A percentile compares a stretch with the other conserved stretches of the same genome.
Conservation (phyloP, 495 filamentous ascomycete species). For the Zalerion maritima region DNA sequence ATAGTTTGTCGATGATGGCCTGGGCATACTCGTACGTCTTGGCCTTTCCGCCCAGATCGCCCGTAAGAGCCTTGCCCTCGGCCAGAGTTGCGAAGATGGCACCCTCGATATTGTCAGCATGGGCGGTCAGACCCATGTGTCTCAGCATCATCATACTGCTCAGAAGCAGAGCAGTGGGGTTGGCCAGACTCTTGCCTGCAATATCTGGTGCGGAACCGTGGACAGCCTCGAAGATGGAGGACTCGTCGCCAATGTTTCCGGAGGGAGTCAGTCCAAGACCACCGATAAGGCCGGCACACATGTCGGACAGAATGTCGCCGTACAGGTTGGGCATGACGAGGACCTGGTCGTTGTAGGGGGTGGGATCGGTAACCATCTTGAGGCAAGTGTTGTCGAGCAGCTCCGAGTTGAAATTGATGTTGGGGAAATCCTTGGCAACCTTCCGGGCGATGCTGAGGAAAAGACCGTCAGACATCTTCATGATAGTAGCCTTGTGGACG, state of each 20-base stretch:
- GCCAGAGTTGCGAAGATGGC: constrained; percentile 88
- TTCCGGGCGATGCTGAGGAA: constrained; percentile 77
- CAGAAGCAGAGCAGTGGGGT: constrained; percentile 85
- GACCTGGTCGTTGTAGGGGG: constrained; percentile 96
- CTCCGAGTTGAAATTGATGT: constrained; percentile 89
- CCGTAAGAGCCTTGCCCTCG: constrained; percentile 91
- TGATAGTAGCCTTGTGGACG: constrained; percentile 99
- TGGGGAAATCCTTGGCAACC: constrained; percentile 84
- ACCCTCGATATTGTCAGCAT: constrained; percentile 79
- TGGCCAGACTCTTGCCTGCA: constrained; percentile 86
- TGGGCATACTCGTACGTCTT: constrained; percentile 84
- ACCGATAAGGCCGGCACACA: constrained; percentile 97
- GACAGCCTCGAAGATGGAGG: constrained; percentile 98
- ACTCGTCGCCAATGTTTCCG: constrained; percentile 97
- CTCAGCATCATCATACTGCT: constrained; percentile 98
- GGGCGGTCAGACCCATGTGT: constrained; percentile 82
- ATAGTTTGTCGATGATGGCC: constrained; percentile 80
- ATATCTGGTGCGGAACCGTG: constrained; percentile 97
- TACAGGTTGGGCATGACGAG: constrained; percentile 99
- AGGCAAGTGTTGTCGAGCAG: constrained; percentile 97
- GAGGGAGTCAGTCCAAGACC: constrained; percentile 94
- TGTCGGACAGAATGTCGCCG: constrained; percentile 97
- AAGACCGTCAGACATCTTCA: constrained; percentile 99
- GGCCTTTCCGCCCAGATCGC: constrained; percentile 85
- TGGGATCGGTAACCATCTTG: constrained; percentile 89